Evolutionary conservation across 352 stramenopile genomes (phyloP), one percentile per base, ranked within the genome.

Genomic region (Phytophthora pisi): DNA sequence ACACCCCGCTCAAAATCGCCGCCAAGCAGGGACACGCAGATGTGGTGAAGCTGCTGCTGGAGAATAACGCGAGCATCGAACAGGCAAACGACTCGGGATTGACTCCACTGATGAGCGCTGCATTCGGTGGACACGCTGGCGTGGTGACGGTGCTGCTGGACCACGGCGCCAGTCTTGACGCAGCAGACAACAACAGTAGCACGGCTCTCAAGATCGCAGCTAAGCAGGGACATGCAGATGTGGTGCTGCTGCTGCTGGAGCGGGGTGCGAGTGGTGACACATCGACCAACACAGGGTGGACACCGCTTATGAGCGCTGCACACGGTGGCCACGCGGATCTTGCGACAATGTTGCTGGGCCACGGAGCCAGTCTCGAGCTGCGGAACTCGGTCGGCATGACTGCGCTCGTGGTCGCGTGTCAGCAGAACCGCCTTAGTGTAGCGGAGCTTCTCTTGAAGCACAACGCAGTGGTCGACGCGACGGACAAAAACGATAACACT

Each of bases 1-100:
- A 64, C 20, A 69, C 24, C 24, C 18, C 62, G 20, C 46, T 69
- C 2, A 69, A 53, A 2, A 47, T 8, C 45, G 62, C 62, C 15
- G 46, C 55, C 5, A 18, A 36, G 3, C 51, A 18, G 10, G 42
- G 30, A 15, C 43, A 55, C 6, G 13, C 3, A 4, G 31, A 53
- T 23, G 20, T 63, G 28, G 56, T 63, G 30, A 63, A n/a, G 30
- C 47, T 64, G 2, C 34, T 64, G 3, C 15, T 51, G 23, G 2
- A 51, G 7, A 40, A 51, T 23, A 47, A 16, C 6, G 46, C 47
- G 40, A 11, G 8, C 11, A 4, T 20, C 0, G 40, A 46, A 9
- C 8, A 15, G 40, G 15, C 40, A n/a, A 23, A 18, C 15, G 40
- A 20, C 16, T 46, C 40, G 15, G 18, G 45, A 5, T n/a, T 24